Percentiles rank a stretch among this genome's conserved stretches.
Conservation (phyloP, 75 land plant genomes). For the Pinus taeda region DNA sequence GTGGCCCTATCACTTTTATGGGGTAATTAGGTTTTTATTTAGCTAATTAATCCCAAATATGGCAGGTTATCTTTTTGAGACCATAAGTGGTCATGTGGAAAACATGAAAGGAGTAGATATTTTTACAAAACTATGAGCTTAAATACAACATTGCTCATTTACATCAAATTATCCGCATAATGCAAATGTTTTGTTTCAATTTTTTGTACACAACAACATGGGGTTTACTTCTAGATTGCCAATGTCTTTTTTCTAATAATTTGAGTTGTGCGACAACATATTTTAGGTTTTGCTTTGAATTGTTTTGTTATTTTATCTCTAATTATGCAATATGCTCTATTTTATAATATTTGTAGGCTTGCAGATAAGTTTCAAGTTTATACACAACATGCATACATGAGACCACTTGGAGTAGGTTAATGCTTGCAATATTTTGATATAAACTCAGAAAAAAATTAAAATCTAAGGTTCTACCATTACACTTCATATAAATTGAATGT, state of each 20-base stretch:
- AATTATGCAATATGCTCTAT: neutral
- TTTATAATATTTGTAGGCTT: constrained; percentile 49
- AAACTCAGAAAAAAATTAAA: neutral
- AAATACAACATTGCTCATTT: too few relatives aligned
- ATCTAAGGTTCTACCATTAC: neutral
- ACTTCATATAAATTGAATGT: neutral
- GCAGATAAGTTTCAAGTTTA: constrained; percentile 95
- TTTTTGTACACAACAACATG: too few relatives aligned
- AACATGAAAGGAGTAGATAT: too few relatives aligned
- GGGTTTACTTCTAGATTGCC: neutral
- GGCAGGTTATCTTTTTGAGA: too few relatives aligned
- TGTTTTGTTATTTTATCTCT: neutral
- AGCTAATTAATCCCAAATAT: too few relatives aligned
- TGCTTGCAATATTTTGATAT: neutral
- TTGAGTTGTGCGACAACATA: too few relatives aligned
- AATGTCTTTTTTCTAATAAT: neutral
- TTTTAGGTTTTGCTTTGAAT: neutral
- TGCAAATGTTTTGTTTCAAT: too few relatives aligned
- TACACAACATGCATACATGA: constrained; percentile 97
- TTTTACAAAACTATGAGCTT: too few relatives aligned
- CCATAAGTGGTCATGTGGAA: too few relatives aligned
- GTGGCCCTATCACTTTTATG: too few relatives aligned
- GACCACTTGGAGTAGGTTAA: constrained; percentile 93
- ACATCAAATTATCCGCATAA: too few relatives aligned
- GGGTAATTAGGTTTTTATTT: too few relatives aligned